Base-by-base conservation (phyloP, 345 rosid genomes). In the Pistacia vera region DNA sequence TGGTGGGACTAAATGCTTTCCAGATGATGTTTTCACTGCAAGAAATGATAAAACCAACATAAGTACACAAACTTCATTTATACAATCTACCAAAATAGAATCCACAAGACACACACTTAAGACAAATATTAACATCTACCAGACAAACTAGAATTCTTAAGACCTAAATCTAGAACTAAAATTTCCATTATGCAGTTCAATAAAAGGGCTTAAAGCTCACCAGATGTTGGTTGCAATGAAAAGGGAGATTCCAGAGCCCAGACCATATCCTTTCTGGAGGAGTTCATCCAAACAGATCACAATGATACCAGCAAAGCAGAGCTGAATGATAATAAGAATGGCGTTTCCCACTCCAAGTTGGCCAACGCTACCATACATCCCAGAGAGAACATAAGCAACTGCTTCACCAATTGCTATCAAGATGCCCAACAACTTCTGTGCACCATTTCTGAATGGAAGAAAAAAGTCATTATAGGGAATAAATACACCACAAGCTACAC, bases 211-310 rank as follows among this genome's bases (percentile, higher is more conserved):
- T 16, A 79, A 30, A 65, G 64, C 89, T 57, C 75, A 88, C 97
- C 97, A 92, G 85, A 92, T 92, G 57, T 92, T 92, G 81, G 97
- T 92, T 66, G 97, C 97, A 44, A 92, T 92, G 94, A 92, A 92
- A 83, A 92, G 94, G 70, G 97, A 92, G 60, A 92, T 92, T 48
- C 97, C 97, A 33, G 97, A 92, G 74, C 97, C 96, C 20, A 91
- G 83, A 48, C 97, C 97, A 55, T 91, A 91, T 64, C 96, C 96
- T 68, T 91, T 91, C 76, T 90, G 97, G 76, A 91, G 97, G 33
- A 91, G 97, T 77, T 91, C 97, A 75, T 91, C 97, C 83, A 91
- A 81, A 73, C 97, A 92, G 76, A 92, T 88, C 71, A 92, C 94
- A 60, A 92, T 92, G 78, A 92, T 92, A 61, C 94, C 93, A 0